phyloP scores from a whole-genome alignment of 257 asterid genomes.

The Nicotiana tabacum region DNA sequence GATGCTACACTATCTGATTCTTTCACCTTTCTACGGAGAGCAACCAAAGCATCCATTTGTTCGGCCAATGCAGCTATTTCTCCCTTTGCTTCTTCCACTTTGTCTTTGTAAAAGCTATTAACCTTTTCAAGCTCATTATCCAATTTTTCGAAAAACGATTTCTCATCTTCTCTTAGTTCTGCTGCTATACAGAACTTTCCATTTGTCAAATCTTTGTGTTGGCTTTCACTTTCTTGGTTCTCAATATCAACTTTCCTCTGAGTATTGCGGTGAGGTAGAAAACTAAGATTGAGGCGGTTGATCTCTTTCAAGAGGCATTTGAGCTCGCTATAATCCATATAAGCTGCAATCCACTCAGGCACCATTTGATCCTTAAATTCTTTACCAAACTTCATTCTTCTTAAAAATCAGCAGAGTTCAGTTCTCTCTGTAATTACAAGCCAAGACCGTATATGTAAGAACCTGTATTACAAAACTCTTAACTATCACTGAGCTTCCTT shows the following conservation, averaged over 20 bases:
- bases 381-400: constrained; percentile 44
- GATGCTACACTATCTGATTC: constrained; percentile 14
- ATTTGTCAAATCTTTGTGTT: neutral
- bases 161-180: constrained; percentile 31
- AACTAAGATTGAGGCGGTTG: neutral
- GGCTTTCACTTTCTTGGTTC: neutral
- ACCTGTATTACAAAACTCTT: neutral
- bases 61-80: constrained; percentile 39
- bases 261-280: neutral
- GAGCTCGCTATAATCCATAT: constrained; percentile 28
- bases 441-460: neutral
- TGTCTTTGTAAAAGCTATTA: constrained; percentile 26
- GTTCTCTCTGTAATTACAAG: neutral
- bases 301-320: neutral
- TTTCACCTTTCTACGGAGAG: constrained; percentile 42
- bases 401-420: neutral
- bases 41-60: constrained; percentile 53
- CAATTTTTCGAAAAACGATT: constrained; percentile 29
- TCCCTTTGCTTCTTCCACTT: constrained; percentile 36
- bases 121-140: constrained; percentile 49
- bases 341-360: constrained; percentile 53
- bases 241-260: neutral
- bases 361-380: constrained; percentile 42
- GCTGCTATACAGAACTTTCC: constrained; percentile 3
- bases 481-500: neutral